phyloP scores from a whole-genome alignment of 176 grass and related monocot species.

The Oryza officinalis region DNA sequence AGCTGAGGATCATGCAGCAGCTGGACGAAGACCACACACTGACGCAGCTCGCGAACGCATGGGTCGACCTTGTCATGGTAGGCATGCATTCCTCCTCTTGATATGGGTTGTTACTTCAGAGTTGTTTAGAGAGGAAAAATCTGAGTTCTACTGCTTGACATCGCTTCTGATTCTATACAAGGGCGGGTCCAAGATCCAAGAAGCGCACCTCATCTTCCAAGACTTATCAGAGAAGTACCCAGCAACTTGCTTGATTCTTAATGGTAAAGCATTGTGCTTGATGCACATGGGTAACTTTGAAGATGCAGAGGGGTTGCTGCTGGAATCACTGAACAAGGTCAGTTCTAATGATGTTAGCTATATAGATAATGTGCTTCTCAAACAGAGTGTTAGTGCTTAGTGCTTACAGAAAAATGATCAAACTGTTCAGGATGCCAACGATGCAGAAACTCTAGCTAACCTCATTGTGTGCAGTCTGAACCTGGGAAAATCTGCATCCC shows the following conservation, averaged over 20 bases:
- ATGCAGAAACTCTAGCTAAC: slow-evolving; percentile 77
- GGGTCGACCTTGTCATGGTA: slow-evolving; percentile 67
- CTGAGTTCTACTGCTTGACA: not conserved
- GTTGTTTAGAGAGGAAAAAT: not conserved
- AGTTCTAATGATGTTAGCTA: not conserved
- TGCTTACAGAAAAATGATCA: not conserved
- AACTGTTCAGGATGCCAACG: slow-evolving; percentile 67
- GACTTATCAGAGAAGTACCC: slow-evolving; percentile 83
- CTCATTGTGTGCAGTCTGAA: slow-evolving; percentile 74
- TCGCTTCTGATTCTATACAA: slow-evolving; percentile 10
- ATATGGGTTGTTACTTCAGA: not conserved
- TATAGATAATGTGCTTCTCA: not conserved
- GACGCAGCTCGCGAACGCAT: slow-evolving; percentile 83
- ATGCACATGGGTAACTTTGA: slow-evolving; percentile 81
- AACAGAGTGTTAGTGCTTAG: not conserved
- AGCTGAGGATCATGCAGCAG: slow-evolving; percentile 76
- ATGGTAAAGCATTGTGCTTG: slow-evolving; percentile 77
- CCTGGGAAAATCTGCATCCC: slow-evolving; percentile 67
- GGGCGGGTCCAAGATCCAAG: slow-evolving; percentile 84
- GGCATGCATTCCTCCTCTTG: not conserved
- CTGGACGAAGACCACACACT: slow-evolving; percentile 88
- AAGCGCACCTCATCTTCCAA: slow-evolving; percentile 76
- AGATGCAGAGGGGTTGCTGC: slow-evolving; percentile 63
- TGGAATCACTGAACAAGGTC: slow-evolving; percentile 88
- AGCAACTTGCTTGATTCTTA: slow-evolving; percentile 65